Evolutionary conservation across 2,329 filamentous ascomycete species (phyloP).

Genomic region (Dothideomycetes sp.): DNA sequence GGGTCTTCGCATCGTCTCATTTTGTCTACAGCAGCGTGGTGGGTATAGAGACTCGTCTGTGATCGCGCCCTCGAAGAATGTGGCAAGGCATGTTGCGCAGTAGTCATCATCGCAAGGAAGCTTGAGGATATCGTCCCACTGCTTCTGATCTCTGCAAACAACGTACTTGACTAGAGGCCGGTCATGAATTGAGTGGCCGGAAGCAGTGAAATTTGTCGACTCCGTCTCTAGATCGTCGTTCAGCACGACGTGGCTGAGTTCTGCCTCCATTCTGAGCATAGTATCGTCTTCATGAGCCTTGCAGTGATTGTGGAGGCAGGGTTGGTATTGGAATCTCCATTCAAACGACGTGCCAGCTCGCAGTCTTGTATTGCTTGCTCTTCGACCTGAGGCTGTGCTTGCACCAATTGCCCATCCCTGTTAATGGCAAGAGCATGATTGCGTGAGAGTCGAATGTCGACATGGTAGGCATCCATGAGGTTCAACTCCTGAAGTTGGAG

Average conservation of each 20-base stretch:
- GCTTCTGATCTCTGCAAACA: slow-evolving; percentile 23
- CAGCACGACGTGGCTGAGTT: slow-evolving; percentile 17
- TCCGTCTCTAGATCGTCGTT: neutral
- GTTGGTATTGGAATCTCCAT: neutral
- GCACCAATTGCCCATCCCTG: slow-evolving; percentile 15
- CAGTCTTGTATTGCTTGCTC: slow-evolving; percentile 18
- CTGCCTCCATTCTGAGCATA: slow-evolving; percentile 18
- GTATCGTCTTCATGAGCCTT: neutral
- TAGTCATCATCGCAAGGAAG: slow-evolving; percentile 39
- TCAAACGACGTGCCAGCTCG: slow-evolving; percentile 16
- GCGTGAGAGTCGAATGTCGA: slow-evolving; percentile 19
- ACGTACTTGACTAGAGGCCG: slow-evolving; percentile 17
- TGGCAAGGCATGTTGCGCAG: slow-evolving; percentile 40
- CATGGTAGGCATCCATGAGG: slow-evolving; percentile 13
- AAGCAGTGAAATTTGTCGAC: neutral
- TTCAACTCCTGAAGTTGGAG: slow-evolving; percentile 20
- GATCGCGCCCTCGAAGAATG: slow-evolving; percentile 37
- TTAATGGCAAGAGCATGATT: slow-evolving; percentile 18
- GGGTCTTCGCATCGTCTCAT: no score
- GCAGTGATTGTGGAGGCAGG: neutral
- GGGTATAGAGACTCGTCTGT: slow-evolving; percentile 47
- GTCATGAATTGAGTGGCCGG: no score
- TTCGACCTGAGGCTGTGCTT: slow-evolving; percentile 16
- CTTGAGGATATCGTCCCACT: slow-evolving; percentile 22
- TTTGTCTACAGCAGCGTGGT: slow-evolving; percentile 43